phyloP scores from a whole-genome alignment of 139 green algal genomes.

The Volvox africanus region DNA sequence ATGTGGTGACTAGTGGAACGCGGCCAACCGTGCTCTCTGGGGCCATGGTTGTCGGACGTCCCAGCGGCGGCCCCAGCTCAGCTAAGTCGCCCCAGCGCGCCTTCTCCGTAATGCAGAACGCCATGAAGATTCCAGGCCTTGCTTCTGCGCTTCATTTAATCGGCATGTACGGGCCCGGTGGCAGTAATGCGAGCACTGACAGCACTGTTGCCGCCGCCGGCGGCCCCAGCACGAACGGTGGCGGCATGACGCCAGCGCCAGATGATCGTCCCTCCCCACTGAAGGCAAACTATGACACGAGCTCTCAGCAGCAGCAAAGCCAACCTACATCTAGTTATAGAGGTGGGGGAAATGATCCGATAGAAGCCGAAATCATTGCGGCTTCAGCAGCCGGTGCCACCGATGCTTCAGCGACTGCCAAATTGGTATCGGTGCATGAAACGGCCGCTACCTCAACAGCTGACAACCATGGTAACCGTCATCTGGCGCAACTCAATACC shows the following conservation, averaged over 20 bases:
- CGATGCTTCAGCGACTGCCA: not conserved
- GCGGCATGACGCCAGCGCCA: not conserved
- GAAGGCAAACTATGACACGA: not conserved
- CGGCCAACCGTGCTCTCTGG: too few species aligned
- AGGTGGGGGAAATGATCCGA: too few species aligned
- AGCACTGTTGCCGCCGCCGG: not conserved
- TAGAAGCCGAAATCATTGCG: not conserved
- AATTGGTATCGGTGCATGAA: not conserved
- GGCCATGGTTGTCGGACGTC: too few species aligned
- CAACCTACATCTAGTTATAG: too few species aligned
- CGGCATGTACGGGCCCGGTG: not conserved
- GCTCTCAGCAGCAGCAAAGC: too few species aligned
- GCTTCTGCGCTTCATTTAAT: slow-evolving; percentile 21
- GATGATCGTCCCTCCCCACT: not conserved
- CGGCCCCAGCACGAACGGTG: too few species aligned
- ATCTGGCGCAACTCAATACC: not conserved
- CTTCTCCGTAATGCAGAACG: slow-evolving; percentile 23
- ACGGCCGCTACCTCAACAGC: not conserved
- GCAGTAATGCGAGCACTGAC: not conserved
- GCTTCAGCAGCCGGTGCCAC: not conserved
- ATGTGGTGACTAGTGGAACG: too few species aligned
- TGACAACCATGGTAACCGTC: slow-evolving; percentile 2
- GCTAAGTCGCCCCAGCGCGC: slow-evolving; percentile 1
- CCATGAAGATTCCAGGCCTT: slow-evolving; percentile 23
- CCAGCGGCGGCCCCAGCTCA: not conserved